Conservation (phyloP, 805 yeast species). For the Grigorovia yakushimaensis region DNA sequence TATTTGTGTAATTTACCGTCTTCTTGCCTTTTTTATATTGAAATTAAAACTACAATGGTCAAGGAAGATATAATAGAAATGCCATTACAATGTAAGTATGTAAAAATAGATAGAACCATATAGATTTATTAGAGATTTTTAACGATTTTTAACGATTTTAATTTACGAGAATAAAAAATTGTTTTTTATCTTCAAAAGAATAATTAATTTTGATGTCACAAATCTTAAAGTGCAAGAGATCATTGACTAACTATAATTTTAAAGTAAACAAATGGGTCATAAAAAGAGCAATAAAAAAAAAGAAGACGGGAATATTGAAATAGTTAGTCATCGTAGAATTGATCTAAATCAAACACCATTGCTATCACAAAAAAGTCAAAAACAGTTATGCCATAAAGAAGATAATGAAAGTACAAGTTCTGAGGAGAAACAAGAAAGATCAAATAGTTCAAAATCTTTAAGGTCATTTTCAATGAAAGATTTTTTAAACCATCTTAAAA, state of each 20-base stretch:
- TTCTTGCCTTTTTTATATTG: conserved; percentile 16
- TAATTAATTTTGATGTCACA: neutral
- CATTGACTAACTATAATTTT: too few relatives aligned
- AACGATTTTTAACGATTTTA: too few relatives aligned
- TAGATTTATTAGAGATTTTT: neutral
- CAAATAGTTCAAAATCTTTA: neutral
- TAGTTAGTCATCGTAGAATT: neutral
- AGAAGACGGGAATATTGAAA: neutral
- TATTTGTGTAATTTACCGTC: conserved; percentile 21
- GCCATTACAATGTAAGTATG: neutral
- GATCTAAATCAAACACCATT: neutral
- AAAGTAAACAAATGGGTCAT: too few relatives aligned
- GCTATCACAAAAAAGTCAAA: neutral
- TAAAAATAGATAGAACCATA: neutral
- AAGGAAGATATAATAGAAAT: neutral
- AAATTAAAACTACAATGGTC: conserved; percentile 24
- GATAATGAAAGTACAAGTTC: neutral
- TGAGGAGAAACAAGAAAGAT: neutral
- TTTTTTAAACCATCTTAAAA: too few relatives aligned
- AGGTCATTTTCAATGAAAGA: neutral
- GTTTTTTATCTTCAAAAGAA: too few relatives aligned
- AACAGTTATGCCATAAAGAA: neutral
- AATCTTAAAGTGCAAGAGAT: too few relatives aligned
- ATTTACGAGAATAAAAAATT: too few relatives aligned
- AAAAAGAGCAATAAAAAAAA: neutral